phyloP scores from a whole-genome alignment of 2,329 filamentous ascomycete species.

The Cladosporium sp. region DNA sequence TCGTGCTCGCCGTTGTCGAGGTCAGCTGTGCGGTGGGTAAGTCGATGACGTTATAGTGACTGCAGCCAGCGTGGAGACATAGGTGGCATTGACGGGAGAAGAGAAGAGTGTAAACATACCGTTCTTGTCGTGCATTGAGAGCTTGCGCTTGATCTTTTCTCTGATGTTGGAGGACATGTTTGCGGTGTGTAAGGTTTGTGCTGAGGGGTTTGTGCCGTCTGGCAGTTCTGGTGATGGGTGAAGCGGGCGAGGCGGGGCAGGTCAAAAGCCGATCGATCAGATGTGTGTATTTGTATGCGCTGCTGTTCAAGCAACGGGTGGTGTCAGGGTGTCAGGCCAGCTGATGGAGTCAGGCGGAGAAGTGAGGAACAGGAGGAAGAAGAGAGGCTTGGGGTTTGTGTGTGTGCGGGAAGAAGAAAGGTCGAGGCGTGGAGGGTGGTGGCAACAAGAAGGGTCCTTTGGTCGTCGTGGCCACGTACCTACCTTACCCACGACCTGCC shows the following conservation, averaged over 20 bases:
- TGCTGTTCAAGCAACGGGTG: no score
- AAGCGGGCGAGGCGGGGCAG: background rate
- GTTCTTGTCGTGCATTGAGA: conserved; percentile 35
- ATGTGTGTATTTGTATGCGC: background rate
- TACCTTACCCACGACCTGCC: background rate
- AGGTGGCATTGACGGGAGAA: background rate
- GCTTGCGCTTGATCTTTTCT: conserved; percentile 33
- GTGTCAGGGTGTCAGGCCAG: conserved; percentile 9
- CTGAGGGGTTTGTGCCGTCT: conserved; percentile 7
- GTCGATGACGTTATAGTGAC: background rate
- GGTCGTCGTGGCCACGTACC: background rate
- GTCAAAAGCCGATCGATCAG: conserved; percentile 4
- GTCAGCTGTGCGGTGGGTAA: conserved; percentile 20
- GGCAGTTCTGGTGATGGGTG: no score
- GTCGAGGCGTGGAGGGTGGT: background rate
- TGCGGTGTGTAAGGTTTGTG: conserved; percentile 7
- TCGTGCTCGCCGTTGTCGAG: conserved; percentile 24
- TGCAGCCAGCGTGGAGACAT: background rate
- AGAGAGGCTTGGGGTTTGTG: background rate
- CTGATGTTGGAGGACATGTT: conserved; percentile 33
- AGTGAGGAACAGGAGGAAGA: background rate
- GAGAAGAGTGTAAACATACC: no score
- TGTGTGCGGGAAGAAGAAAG: background rate
- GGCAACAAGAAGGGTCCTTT: no score
- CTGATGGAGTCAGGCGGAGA: conserved; percentile 3